Percentiles rank a stretch among this genome's conserved stretches.
Evolutionary conservation across 768 basidiomycete species (phyloP).

Genomic region (Trametes punicea): DNA sequence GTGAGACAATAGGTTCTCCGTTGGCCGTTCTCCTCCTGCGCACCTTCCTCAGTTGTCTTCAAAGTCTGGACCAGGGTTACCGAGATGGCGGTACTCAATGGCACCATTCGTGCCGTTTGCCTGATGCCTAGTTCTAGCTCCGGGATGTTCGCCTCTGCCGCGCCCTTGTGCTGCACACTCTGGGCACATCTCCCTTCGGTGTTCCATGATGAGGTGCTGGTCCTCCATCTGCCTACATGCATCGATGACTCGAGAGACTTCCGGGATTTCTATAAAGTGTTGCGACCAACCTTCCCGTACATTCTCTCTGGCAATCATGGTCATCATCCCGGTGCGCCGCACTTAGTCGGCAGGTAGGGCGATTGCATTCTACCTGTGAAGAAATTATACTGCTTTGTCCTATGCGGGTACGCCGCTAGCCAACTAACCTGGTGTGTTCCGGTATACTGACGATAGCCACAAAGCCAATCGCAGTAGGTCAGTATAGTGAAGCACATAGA

Average conservation of each 20-base stretch:
- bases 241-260: background rate
- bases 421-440: slow-evolving; percentile 4
- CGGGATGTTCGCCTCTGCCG: background rate
- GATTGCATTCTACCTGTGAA: slow-evolving; percentile 11
- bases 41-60: background rate
- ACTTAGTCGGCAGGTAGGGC: slow-evolving; percentile 9
- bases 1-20: background rate
- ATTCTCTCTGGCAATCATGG: slow-evolving; percentile 11
- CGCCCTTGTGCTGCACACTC: slow-evolving; percentile 1
- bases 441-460: slow-evolving; percentile 10
- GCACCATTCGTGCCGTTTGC: background rate
- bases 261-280: no score
- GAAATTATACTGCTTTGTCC: no score
- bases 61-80: background rate
- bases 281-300: background rate
- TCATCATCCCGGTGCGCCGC: background rate
- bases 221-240: slow-evolving; percentile 9
- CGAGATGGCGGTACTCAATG: background rate
- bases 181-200: background rate
- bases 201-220: slow-evolving; percentile 16
- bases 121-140: background rate
- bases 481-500: slow-evolving; percentile 11
- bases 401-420: background rate
- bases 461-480: slow-evolving; percentile 12
- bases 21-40: background rate